A percentile compares a stretch with the other conserved stretches of the same genome.
These are phyloP conservation scores for Udeniomyces megalosporus DNA, from an alignment of 768 basidiomycete genomes.

Conservation along the genomic window DNA sequence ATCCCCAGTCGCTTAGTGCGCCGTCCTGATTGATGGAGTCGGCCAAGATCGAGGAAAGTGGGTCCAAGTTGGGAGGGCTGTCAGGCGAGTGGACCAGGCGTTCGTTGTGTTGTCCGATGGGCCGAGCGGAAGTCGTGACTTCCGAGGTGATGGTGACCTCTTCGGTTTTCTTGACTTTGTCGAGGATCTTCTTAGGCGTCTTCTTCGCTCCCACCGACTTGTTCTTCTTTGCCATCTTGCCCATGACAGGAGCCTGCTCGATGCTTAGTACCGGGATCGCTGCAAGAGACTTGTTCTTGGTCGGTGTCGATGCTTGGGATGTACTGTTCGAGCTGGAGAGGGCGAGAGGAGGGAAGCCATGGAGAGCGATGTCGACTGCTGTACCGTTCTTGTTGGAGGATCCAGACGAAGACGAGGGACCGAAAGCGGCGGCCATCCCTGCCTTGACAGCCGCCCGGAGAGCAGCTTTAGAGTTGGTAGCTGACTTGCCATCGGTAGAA, in stretches of 20 bases:
- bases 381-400: too few species aligned
- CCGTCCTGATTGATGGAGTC: constrained; percentile 29
- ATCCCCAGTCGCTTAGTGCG: too few species aligned
- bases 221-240: constrained; percentile 20
- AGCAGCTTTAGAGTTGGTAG: constrained; percentile 28
- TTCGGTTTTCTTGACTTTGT: background rate
- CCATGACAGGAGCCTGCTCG: constrained; percentile 16
- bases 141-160: constrained; percentile 14
- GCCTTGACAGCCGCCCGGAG: constrained; percentile 25
- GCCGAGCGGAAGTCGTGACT: constrained; percentile 34
- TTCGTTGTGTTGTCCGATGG: constrained; percentile 49
- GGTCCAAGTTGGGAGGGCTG: too few species aligned
- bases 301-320: background rate
- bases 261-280: background rate
- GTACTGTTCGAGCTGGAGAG: background rate
- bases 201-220: constrained; percentile 15
- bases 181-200: background rate
- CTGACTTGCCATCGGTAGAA: constrained; percentile 38
- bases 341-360: too few species aligned
- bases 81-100: too few species aligned
- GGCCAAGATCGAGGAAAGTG: constrained; percentile 36
- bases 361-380: too few species aligned
- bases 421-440: background rate
- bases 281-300: background rate
- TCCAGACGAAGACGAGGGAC: background rate